These are phyloP conservation scores for Eutypa lata DNA, from an alignment of 2,329 filamentous ascomycete genomes.

Conservation along the genomic window DNA sequence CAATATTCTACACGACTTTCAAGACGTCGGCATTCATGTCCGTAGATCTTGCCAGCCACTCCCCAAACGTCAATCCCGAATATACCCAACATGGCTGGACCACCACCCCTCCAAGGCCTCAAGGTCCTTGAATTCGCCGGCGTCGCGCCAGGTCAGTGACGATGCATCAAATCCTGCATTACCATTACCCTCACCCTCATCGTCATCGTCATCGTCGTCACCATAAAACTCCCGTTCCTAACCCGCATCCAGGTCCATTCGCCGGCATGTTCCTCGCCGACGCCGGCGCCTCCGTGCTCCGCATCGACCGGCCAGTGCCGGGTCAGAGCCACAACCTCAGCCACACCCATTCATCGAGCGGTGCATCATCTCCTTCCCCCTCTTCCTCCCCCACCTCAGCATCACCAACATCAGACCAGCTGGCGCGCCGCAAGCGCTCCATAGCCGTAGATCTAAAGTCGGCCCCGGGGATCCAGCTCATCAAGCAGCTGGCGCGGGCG, in stretches of 20 bases:
- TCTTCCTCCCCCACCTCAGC: too few species aligned
- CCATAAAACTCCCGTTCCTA: constrained; percentile 2
- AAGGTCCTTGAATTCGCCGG: constrained; percentile 60
- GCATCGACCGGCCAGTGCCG: constrained; percentile 68
- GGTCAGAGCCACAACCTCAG: constrained; percentile 33
- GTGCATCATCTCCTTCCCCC: too few species aligned
- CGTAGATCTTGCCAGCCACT: neutral
- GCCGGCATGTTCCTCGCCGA: constrained; percentile 86
- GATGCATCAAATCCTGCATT: neutral
- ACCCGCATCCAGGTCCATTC: constrained; percentile 65
- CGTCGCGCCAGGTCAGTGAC: constrained; percentile 56
- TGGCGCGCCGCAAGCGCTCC: constrained; percentile 78
- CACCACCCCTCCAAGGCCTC: constrained; percentile 46
- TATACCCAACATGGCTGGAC: constrained; percentile 30
- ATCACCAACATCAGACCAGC: constrained; percentile 60
- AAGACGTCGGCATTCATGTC: neutral
- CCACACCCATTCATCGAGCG: too few species aligned
- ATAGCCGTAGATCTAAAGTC: constrained; percentile 78
- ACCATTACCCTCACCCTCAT: too few species aligned
- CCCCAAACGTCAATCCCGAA: neutral
- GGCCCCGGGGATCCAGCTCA: constrained; percentile 56
- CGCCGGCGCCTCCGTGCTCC: constrained; percentile 82
- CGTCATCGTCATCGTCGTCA: too few species aligned
- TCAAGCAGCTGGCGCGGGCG: constrained; percentile 60
- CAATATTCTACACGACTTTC: too few species aligned